Conservation (phyloP, 768 basidiomycete species). For the Tylopilus sp. region DNA sequence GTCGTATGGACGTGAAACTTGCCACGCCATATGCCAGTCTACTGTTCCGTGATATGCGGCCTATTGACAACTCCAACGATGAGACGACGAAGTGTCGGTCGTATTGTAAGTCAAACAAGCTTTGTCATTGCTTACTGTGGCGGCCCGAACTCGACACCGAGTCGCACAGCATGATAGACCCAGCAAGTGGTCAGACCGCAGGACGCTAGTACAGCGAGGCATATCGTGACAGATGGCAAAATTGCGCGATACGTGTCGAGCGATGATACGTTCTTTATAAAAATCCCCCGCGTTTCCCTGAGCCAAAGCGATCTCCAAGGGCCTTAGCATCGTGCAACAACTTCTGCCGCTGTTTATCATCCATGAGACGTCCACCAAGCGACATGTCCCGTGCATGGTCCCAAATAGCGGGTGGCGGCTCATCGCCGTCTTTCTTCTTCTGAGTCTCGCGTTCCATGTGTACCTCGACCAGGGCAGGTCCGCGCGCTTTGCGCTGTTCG, state of each 20-base stretch:
- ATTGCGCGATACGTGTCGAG: background rate
- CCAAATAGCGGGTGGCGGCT: constrained; percentile 73
- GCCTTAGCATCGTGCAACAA: constrained; percentile 79
- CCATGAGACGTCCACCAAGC: constrained; percentile 84
- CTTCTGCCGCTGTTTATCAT: constrained; percentile 74
- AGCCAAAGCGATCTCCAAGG: constrained; percentile 80
- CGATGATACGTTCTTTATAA: constrained; percentile 28
- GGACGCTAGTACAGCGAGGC: constrained; percentile 5
- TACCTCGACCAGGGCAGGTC: constrained; percentile 51
- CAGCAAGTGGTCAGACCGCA: background rate
- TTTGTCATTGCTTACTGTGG: background rate
- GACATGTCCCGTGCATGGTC: constrained; percentile 91
- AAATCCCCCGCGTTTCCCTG: constrained; percentile 67
- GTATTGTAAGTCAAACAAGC: background rate
- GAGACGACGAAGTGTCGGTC: background rate
- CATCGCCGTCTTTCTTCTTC: constrained; percentile 42
- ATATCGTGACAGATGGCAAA: constrained; percentile 7
- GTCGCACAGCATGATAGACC: background rate
- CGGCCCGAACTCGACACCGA: constrained; percentile 1
- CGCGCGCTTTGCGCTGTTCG: constrained; percentile 46
- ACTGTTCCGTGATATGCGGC: background rate
- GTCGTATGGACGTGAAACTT: constrained; percentile 15
- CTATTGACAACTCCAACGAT: background rate
- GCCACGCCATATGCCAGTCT: constrained; percentile 1
- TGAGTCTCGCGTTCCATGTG: constrained; percentile 41